phyloP scores from a whole-genome alignment of 2,329 filamentous ascomycete species.

The Xylaria sp. region DNA sequence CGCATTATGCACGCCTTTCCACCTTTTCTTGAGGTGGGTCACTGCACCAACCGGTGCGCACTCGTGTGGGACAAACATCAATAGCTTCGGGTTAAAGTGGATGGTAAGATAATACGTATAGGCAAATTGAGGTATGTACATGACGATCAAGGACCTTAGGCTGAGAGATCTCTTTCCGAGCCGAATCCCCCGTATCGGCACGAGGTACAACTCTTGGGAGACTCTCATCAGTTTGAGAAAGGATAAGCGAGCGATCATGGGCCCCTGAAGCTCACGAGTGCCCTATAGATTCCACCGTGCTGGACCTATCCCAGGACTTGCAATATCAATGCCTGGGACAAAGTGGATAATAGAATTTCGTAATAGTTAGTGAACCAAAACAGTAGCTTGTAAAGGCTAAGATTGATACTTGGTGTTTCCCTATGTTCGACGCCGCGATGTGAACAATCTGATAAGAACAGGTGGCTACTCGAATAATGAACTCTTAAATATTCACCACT shows the following conservation, averaged over 20 bases:
- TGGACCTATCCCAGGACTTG: neutral
- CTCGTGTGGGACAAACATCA: constrained; percentile 22
- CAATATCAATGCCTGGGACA: neutral
- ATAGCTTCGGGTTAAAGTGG: constrained; percentile 5
- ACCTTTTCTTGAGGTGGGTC: constrained; percentile 8
- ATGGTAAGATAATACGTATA: neutral
- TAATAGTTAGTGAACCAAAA: too few relatives aligned
- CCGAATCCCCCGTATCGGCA: neutral
- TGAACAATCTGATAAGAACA: too few relatives aligned
- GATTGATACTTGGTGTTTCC: neutral
- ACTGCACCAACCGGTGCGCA: constrained; percentile 16
- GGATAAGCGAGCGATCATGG: neutral
- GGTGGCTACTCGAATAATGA: too few relatives aligned
- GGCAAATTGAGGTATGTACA: neutral
- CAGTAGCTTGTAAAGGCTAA: too few relatives aligned
- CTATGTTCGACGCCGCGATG: neutral
- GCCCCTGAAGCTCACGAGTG: neutral
- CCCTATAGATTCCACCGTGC: neutral
- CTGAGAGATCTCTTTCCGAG: neutral
- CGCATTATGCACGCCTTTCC: neutral
- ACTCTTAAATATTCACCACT: too few relatives aligned
- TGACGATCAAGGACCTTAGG: neutral
- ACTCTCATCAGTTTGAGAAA: neutral
- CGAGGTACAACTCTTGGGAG: neutral
- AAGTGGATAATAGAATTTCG: too few relatives aligned